Percentiles rank a stretch among this genome's conserved stretches.
These are phyloP conservation scores for Penicillium diatomitis DNA, from an alignment of 495 filamentous ascomycete genomes.

Conservation along the genomic window DNA sequence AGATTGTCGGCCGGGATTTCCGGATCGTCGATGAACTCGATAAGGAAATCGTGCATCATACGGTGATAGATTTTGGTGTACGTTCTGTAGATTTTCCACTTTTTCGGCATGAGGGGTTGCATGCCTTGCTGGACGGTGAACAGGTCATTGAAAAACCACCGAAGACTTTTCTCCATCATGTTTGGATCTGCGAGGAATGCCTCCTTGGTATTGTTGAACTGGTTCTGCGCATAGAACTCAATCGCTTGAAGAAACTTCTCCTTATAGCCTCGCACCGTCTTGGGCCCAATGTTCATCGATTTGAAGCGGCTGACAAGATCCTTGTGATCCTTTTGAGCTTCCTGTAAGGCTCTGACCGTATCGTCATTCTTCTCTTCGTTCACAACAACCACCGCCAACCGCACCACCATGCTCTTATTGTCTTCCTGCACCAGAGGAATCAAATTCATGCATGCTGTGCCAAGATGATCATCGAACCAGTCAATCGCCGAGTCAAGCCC, in stretches of 20 bases:
- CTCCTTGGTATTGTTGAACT: constrained; percentile 65
- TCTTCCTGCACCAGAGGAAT: constrained; percentile 76
- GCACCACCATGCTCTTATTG: constrained; percentile 80
- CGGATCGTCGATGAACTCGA: constrained; percentile 70
- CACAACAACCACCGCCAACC: constrained; percentile 82
- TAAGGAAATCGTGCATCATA: constrained; percentile 88
- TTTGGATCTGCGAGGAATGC: constrained; percentile 75
- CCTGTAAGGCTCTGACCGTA: constrained; percentile 79
- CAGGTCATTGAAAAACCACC: constrained; percentile 97
- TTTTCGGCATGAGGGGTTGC: constrained; percentile 82
- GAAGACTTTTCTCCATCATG: constrained; percentile 72
- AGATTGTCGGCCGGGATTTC: constrained; percentile 69
- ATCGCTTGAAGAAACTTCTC: constrained; percentile 84
- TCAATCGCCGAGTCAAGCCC: constrained; percentile 80
- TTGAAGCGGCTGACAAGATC: constrained; percentile 90
- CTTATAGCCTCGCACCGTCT: constrained; percentile 91
- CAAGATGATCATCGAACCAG: constrained; percentile 93
- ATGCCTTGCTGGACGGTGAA: constrained; percentile 87
- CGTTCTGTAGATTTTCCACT: constrained; percentile 92
- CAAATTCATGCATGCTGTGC: constrained; percentile 76
- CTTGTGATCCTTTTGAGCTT: constrained; percentile 88
- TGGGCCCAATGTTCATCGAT: constrained; percentile 83
- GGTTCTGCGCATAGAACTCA: constrained; percentile 56
- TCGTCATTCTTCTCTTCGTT: constrained; percentile 95
- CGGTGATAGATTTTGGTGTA: constrained; percentile 85